Evolutionary conservation across 2,329 filamentous ascomycete species (phyloP), one percentile per base, ranked within the genome.

Genomic region (Aspergillus fischeri): DNA sequence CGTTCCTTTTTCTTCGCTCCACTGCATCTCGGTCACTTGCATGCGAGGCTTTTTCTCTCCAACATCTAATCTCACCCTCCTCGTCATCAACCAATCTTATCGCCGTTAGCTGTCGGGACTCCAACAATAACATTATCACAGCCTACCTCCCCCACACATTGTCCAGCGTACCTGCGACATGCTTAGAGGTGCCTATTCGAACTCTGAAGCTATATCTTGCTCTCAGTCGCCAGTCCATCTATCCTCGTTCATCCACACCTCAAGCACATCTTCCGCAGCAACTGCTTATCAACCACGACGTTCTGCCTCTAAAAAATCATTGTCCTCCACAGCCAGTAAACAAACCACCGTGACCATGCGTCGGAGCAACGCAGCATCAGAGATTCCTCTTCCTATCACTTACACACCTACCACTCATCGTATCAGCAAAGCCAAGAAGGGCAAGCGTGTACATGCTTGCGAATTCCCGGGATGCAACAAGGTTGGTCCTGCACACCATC

Each of bases 341-440:
- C 63, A 68, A 58, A 66, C 55, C 55, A 35, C 53, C 10, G 38
- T 20, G 51, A 67, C 54, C 45, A 72, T 71, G 68, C 68, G 65
- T 62, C 64, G 64, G 29, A 63, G 55, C 61, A 69, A 60, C 59
- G 54, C 66, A n/a, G 62, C 67, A 42, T 14, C 64, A 27, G 72
- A 74, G 32, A 65, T 70, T 47, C 62, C 70, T 28, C 57, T 73
- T 57, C 69, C 73, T 21, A 67, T 78, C 51, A 75, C 75, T 54
- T 80, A 78, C 57, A 81, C 78, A 28, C 78, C 78, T 24, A 80
- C 78, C 21, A 80, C 78, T 38, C 75, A 75, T 61, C 75, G 78
- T 52, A 74, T 80, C 62, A 81, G 78, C 69, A 81, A 80, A 65
- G 78, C 78, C 11, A 81, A 80, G 69, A 81, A 81, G 65, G 78